These are phyloP conservation scores for Salix arbutifolia DNA, from an alignment of 345 rosid genomes.

Conservation along the genomic window DNA sequence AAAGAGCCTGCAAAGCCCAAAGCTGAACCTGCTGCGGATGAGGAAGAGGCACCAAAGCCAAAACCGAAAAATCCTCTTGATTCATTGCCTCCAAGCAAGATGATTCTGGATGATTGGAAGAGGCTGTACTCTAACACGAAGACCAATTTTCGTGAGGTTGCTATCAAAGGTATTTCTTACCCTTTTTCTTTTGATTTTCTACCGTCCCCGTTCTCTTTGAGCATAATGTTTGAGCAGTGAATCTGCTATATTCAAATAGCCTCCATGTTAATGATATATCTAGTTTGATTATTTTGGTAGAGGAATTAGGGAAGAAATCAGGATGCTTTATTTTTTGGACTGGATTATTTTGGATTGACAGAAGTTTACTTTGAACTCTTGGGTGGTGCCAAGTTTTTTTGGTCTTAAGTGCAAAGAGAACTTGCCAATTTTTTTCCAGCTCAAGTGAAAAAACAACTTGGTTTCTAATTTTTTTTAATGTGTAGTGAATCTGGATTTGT, in stretches of 20 bases:
- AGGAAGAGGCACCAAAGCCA: slow-evolving; percentile 47
- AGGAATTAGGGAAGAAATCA: neutral
- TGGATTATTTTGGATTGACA: neutral
- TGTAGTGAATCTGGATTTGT: neutral
- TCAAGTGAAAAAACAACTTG: neutral
- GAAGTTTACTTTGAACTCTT: neutral
- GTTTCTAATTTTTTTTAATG: neutral
- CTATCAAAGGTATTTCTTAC: slow-evolving; percentile 64
- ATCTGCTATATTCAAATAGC: neutral
- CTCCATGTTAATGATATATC: neutral
- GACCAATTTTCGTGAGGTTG: slow-evolving; percentile 93
- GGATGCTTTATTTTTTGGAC: neutral
- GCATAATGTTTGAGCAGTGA: neutral
- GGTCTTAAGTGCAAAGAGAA: neutral
- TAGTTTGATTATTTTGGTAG: neutral
- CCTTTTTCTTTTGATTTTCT: neutral
- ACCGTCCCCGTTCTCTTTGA: too few relatives aligned
- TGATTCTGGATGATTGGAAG: slow-evolving; percentile 97
- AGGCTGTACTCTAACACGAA: slow-evolving; percentile 96
- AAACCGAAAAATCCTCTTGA: slow-evolving; percentile 90
- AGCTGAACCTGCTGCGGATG: slow-evolving; percentile 27
- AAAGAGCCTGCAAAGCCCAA: slow-evolving; percentile 82
- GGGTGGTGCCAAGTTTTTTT: neutral
- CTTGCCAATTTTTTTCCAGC: too few relatives aligned
- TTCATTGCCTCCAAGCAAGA: slow-evolving; percentile 83